Percentiles rank a stretch among this genome's conserved stretches.
phyloP scores from a whole-genome alignment of 2,329 filamentous ascomycete genomes.

The Phyllosticta paracitricarpa region DNA sequence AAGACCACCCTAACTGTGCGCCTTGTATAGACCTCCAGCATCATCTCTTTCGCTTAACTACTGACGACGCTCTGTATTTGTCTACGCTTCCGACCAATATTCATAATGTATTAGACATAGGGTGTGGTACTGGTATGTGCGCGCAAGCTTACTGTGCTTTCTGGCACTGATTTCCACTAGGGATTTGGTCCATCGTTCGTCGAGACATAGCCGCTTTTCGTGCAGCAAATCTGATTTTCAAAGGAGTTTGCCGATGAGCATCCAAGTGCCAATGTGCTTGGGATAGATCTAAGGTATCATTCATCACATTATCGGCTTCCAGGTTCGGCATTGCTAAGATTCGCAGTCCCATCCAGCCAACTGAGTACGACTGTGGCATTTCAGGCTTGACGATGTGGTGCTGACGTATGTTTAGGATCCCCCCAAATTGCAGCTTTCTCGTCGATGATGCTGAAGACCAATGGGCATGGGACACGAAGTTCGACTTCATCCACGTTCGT shows the following conservation, averaged over 20 bases:
- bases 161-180: background rate
- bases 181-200: background rate
- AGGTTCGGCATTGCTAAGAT: background rate
- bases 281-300: conserved; percentile 23
- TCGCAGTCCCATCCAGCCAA: background rate
- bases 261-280: conserved; percentile 22
- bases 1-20: background rate
- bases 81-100: conserved; percentile 20
- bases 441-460: conserved; percentile 33
- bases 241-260: conserved; percentile 21
- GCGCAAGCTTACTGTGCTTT: conserved; percentile 13
- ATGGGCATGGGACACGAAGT: conserved; percentile 45
- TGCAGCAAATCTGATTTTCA: background rate
- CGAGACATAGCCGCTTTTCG: background rate
- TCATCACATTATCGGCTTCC: background rate
- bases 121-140: conserved; percentile 25
- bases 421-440: conserved; percentile 26
- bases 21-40: conserved; percentile 22
- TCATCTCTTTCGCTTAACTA: conserved; percentile 24
- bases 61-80: conserved; percentile 21
- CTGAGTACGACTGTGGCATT: background rate
- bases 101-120: conserved; percentile 23
- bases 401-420: conserved; percentile 13
- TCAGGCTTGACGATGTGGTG: background rate
- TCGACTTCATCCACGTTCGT: conserved; percentile 49